Evolutionary conservation across 169 alveolate species (phyloP), one percentile per base, ranked within the genome.

Genomic region (Babesia ovis): DNA sequence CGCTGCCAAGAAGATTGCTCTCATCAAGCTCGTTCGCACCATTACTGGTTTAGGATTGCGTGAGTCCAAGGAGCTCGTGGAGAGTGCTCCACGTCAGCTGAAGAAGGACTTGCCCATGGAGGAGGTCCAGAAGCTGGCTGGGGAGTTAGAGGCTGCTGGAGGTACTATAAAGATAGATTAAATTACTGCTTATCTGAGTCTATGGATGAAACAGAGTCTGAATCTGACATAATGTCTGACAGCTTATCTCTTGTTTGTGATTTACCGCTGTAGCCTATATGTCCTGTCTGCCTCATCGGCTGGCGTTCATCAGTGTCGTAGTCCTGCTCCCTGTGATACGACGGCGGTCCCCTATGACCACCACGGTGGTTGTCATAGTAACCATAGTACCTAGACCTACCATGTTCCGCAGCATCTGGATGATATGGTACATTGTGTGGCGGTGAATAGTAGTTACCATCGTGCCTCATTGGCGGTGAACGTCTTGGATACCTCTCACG

Each of bases 41-140:
- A 50, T 92, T 23, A 79, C 93, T 14, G 91, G 85, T 31, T 82
- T 92, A 34, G 92, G 93, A 5, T 76, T 92, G 37, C 79, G 84
- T 61, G 95, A 92, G 62, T 80, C 93, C 6, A 92, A 92, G 68
- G 94, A 92, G 43, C 82, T 90, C 64, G 94, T 92, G 27, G 95
- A 92, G 60, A 73, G 85, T 35, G 73, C 77, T 41, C 95, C 95
- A 2, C 84, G 84, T 48, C 83, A 83, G 35, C 39, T 90, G n/a
- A 90, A 85, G 57, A 85, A 85, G 62, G 87, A 85, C 68, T 32
- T 37, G 73, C 27, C 60, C n/a, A 62, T 70, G 3, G 93, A 85
- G 48, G 92, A 91, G 45, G 93, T 91, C 9, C 94, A 90, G 37
- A 91, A 84, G 85, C 53, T 91, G 48, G 89, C 83, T 68, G 76